Percentiles rank a stretch among this genome's conserved stretches.
phyloP scores from a whole-genome alignment of 2,329 filamentous ascomycete species.

The Coniosporium tulheliwenetii region DNA sequence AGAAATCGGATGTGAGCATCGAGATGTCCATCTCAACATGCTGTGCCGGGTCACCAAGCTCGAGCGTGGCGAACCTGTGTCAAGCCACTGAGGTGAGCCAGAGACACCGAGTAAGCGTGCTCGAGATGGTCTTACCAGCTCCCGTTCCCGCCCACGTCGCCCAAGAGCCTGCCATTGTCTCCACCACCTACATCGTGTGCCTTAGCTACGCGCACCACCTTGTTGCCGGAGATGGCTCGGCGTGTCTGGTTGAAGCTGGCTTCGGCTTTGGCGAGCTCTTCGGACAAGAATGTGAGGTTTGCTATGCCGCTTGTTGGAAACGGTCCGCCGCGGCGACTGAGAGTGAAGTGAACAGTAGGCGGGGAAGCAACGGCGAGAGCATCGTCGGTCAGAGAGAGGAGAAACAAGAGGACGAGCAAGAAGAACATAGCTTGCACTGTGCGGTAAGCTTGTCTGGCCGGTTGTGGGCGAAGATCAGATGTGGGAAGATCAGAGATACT shows the following conservation, averaged over 20 bases:
- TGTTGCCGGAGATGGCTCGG: slow-evolving; percentile 13
- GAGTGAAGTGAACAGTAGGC: slow-evolving; percentile 8
- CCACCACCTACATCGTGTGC: slow-evolving; percentile 5
- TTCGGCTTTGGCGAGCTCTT: slow-evolving; percentile 9
- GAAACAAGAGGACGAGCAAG: no score
- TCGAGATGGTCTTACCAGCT: slow-evolving; percentile 6
- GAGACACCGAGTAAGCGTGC: no score
- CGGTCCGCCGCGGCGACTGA: slow-evolving; percentile 8
- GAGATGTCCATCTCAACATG: slow-evolving; percentile 13
- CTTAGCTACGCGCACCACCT: slow-evolving; percentile 12
- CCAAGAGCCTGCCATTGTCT: slow-evolving; percentile 7
- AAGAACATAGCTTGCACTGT: no score
- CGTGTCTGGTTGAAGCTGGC: slow-evolving; percentile 11
- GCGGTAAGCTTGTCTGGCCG: no score
- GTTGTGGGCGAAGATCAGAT: no score
- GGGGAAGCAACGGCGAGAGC: not conserved
- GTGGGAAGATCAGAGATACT: no score
- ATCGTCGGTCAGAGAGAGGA: no score
- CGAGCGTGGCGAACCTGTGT: slow-evolving; percentile 11
- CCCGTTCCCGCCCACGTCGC: slow-evolving; percentile 7
- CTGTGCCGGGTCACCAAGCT: slow-evolving; percentile 11
- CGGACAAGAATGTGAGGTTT: slow-evolving; percentile 10
- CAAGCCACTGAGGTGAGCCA: no score
- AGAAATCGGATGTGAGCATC: slow-evolving; percentile 16
- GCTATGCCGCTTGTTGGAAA: slow-evolving; percentile 6